Conservation (phyloP, 2,329 filamentous ascomycete genomes). For the Bimuria novae-zelandiae region DNA sequence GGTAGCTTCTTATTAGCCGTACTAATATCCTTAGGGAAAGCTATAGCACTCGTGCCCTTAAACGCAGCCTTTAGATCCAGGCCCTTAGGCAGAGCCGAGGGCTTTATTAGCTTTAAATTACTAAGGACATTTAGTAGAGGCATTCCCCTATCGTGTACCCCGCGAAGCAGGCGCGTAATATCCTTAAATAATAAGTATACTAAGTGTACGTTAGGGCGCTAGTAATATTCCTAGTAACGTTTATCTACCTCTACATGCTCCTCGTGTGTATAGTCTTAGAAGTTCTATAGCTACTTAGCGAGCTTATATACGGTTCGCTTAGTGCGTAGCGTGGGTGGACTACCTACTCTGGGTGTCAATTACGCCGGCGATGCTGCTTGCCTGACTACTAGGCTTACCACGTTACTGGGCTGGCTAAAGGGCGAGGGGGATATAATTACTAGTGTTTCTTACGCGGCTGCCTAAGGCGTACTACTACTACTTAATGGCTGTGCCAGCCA, state of each 20-base stretch:
- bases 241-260: background rate
- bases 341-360: no score
- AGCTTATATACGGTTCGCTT: constrained; percentile 2
- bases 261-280: background rate
- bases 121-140: no score
- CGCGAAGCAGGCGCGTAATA: no score
- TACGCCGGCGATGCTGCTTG: no score
- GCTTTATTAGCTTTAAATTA: no score
- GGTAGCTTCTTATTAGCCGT: background rate
- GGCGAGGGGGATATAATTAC: background rate
- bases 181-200: no score
- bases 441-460: no score
- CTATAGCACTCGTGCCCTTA: background rate
- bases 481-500: no score
- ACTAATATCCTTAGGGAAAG: background rate
- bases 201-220: constrained; percentile 3
- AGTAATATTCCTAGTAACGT: background rate
- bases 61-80: background rate
- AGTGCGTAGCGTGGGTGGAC: background rate
- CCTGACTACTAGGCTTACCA: background rate
- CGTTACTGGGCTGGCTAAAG: background rate
- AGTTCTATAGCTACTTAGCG: constrained; percentile 1
- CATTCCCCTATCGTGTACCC: no score
- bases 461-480: no score
- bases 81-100: no score